Percentiles rank a stretch among this genome's conserved stretches.
Conservation (phyloP, 73 alveolate genomes). For the Paramecium pentaurelia region DNA sequence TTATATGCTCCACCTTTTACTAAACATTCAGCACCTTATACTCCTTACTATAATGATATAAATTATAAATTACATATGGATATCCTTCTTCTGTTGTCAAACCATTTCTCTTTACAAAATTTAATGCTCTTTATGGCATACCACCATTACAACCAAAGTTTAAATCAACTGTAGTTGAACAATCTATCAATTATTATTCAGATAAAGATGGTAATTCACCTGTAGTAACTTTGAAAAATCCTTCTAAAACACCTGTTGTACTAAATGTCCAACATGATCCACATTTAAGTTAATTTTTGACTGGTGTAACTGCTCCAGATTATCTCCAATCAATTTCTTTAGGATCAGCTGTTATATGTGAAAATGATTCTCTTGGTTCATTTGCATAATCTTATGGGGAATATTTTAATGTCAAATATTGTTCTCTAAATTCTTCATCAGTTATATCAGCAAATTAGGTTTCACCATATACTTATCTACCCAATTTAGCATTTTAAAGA, state of each 20-base stretch:
- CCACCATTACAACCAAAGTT: conserved; percentile 92
- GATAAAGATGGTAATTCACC: conserved; percentile 60
- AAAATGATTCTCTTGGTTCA: background rate
- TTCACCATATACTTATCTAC: conserved; percentile 40
- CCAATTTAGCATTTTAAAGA: background rate
- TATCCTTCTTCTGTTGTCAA: conserved; percentile 67
- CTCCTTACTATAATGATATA: conserved; percentile 17
- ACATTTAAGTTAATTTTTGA: conserved; percentile 78
- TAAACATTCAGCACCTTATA: conserved; percentile 54
- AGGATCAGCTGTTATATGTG: conserved; percentile 29
- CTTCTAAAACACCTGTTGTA: conserved; percentile 75
- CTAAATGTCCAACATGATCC: conserved; percentile 93
- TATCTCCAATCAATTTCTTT: conserved; percentile 40
- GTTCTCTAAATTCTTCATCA: conserved; percentile 61
- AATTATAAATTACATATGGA: conserved; percentile 45
- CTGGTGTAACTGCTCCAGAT: conserved; percentile 46
- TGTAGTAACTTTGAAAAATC: conserved; percentile 57
- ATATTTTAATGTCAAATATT: conserved; percentile 14
- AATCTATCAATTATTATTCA: conserved; percentile 81
- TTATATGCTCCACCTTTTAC: conserved; percentile 9
- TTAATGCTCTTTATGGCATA: conserved; percentile 69
- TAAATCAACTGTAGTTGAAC: conserved; percentile 61
- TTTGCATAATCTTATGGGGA: background rate
- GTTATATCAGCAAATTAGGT: conserved; percentile 62
- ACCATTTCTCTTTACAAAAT: conserved; percentile 69